phyloP scores from a whole-genome alignment of 2,329 filamentous ascomycete species.

The Thielaviopsis musarum region DNA sequence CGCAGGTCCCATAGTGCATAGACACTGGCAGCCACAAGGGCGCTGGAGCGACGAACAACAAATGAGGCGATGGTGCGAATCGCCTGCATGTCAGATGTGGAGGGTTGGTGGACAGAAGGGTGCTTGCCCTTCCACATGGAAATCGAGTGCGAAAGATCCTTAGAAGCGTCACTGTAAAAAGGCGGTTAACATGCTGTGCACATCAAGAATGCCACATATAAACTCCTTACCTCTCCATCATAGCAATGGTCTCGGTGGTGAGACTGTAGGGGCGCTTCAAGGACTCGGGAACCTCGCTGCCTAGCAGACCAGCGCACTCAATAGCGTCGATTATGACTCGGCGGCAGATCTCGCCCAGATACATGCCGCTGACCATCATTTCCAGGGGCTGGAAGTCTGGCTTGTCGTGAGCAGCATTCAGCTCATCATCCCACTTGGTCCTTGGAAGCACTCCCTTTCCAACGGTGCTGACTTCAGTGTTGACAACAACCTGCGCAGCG shows the following conservation, averaged over 20 bases:
- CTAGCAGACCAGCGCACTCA: conserved; percentile 34
- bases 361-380: conserved; percentile 46
- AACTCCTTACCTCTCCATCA: conserved; percentile 38
- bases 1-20: conserved; percentile 43
- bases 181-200: conserved; percentile 14
- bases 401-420: conserved; percentile 34
- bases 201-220: background rate
- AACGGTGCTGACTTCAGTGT: conserved; percentile 53
- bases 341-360: conserved; percentile 48
- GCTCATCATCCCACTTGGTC: conserved; percentile 41
- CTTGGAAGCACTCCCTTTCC: conserved; percentile 39
- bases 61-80: conserved; percentile 36
- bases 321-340: conserved; percentile 42
- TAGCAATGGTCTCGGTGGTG: conserved; percentile 42
- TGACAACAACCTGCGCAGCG: conserved; percentile 47
- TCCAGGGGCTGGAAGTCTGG: conserved; percentile 47
- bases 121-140: conserved; percentile 18
- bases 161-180: conserved; percentile 2
- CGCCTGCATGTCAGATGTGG: conserved; percentile 30
- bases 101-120: conserved; percentile 26
- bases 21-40: conserved; percentile 40
- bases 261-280: conserved; percentile 37
- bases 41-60: conserved; percentile 40
- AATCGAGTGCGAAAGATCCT: background rate
- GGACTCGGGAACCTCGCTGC: conserved; percentile 37